These are phyloP conservation scores for Wickerhamiella bombiphila DNA, from an alignment of 805 yeast species.

Conservation along the genomic window DNA sequence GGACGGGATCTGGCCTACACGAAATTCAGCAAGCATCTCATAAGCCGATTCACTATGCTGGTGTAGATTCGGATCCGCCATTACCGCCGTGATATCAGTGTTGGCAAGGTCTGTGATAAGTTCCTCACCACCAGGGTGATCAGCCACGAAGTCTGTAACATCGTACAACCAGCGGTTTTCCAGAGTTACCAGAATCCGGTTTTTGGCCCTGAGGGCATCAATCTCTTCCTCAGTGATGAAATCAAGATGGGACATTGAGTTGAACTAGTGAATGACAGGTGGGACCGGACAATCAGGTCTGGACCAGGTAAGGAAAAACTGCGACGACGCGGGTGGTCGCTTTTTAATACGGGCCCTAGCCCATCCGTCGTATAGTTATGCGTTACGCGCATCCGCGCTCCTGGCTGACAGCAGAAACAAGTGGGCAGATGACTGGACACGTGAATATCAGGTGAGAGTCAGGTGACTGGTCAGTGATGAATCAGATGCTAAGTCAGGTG, in stretches of 20 bases:
- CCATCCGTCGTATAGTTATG: no score
- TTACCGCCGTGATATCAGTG: conserved; percentile 43
- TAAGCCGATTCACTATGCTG: conserved; percentile 75
- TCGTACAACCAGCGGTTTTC: conserved; percentile 71
- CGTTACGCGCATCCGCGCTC: no score
- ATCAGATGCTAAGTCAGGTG: no score
- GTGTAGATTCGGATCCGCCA: conserved; percentile 61
- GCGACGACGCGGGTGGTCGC: no score
- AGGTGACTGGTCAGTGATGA: no score
- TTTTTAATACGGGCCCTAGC: no score
- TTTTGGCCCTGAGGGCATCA: conserved; percentile 11
- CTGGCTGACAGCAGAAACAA: no score
- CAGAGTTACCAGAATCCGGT: conserved; percentile 53
- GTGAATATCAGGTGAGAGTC: no score
- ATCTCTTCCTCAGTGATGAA: conserved; percentile 7
- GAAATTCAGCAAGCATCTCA: conserved; percentile 70
- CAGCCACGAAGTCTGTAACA: conserved; percentile 57
- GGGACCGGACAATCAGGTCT: no score
- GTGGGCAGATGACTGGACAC: no score
- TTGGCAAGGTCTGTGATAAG: conserved; percentile 31
- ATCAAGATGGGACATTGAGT: not conserved
- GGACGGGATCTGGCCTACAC: conserved; percentile 60
- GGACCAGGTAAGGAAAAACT: no score
- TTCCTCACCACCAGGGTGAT: conserved; percentile 58
- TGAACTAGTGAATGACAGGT: no score